A percentile compares a stretch with the other conserved stretches of the same genome.
Conservation (phyloP, 352 stramenopile species). For the Globisporangium megalacanthum region DNA sequence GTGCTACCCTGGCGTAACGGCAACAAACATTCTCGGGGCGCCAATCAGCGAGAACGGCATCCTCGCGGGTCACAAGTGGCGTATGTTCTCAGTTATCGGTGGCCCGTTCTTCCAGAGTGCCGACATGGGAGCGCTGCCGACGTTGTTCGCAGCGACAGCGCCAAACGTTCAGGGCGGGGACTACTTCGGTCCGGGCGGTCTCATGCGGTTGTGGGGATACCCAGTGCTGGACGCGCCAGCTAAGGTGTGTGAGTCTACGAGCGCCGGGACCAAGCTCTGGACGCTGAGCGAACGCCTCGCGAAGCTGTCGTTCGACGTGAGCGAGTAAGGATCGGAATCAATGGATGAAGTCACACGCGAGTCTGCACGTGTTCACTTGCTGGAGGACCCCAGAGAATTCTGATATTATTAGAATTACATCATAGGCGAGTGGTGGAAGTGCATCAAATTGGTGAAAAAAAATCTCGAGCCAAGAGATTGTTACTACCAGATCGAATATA, state of each 20-base stretch:
- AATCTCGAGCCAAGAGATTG: too few relatives aligned
- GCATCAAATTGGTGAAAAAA: too few relatives aligned
- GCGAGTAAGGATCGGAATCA: neutral
- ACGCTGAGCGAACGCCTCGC: slow-evolving; percentile 12
- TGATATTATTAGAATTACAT: too few relatives aligned
- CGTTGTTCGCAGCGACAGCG: slow-evolving; percentile 35
- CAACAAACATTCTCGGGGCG: slow-evolving; percentile 23
- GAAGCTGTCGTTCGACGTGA: slow-evolving; percentile 7
- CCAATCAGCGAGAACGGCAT: too few relatives aligned
- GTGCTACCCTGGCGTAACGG: slow-evolving; percentile 30
- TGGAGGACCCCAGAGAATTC: too few relatives aligned
- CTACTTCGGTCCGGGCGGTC: slow-evolving; percentile 21
- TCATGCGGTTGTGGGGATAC: neutral
- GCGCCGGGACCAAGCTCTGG: slow-evolving; percentile 10
- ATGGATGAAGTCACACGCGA: neutral
- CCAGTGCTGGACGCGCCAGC: slow-evolving; percentile 11
- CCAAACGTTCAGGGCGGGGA: slow-evolving; percentile 18
- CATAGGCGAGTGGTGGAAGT: too few relatives aligned
- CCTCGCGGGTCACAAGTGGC: slow-evolving; percentile 16
- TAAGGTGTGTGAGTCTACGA: slow-evolving; percentile 4
- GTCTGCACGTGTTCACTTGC: too few relatives aligned
- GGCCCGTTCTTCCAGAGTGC: slow-evolving; percentile 30
- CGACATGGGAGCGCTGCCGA: slow-evolving; percentile 35
- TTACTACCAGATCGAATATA: too few relatives aligned
- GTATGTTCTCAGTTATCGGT: slow-evolving; percentile 16